These are phyloP conservation scores for Pontederia paniculata DNA, from an alignment of 176 grass and related monocot genomes.

Conservation along the genomic window DNA sequence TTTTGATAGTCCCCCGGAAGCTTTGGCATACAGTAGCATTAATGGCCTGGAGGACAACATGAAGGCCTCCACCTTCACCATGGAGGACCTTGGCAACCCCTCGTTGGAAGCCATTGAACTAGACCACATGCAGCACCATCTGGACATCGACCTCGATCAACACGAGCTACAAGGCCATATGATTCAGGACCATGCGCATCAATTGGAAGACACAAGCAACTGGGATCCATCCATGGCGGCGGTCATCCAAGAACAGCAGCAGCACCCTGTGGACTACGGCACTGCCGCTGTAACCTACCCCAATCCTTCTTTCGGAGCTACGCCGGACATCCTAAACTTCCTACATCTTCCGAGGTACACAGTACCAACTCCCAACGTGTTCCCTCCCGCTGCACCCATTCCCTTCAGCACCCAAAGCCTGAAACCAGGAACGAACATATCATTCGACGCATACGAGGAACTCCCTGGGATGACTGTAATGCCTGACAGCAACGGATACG, in stretches of 20 bases:
- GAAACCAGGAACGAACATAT: conserved; percentile 17
- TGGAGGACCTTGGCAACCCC: not conserved
- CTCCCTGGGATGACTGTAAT: conserved; percentile 21
- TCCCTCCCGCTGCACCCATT: conserved; percentile 18
- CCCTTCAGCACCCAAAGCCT: conserved; percentile 26
- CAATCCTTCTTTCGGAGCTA: conserved; percentile 23
- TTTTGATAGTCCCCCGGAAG: conserved; percentile 27
- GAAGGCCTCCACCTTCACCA: conserved; percentile 23
- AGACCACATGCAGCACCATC: not conserved
- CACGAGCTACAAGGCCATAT: conserved; percentile 40
- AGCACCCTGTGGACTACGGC: conserved; percentile 18
- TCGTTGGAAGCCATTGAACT: not conserved
- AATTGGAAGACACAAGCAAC: conserved; percentile 26
- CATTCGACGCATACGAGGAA: conserved; percentile 43
- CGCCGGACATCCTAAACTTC: conserved; percentile 54
- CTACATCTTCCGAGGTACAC: conserved; percentile 45
- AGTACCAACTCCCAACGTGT: conserved; percentile 5
- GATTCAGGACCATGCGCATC: conserved; percentile 22
- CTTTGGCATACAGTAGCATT: conserved; percentile 27
- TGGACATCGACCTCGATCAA: conserved; percentile 15
- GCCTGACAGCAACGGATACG: conserved; percentile 29
- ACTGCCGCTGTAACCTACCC: conserved; percentile 29
- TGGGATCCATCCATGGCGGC: conserved; percentile 34
- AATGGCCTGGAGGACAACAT: conserved; percentile 23
- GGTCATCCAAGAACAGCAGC: conserved; percentile 27